These are phyloP conservation scores for Melastoma malabathricum DNA, from an alignment of 345 rosid species.

Conservation along the genomic window DNA sequence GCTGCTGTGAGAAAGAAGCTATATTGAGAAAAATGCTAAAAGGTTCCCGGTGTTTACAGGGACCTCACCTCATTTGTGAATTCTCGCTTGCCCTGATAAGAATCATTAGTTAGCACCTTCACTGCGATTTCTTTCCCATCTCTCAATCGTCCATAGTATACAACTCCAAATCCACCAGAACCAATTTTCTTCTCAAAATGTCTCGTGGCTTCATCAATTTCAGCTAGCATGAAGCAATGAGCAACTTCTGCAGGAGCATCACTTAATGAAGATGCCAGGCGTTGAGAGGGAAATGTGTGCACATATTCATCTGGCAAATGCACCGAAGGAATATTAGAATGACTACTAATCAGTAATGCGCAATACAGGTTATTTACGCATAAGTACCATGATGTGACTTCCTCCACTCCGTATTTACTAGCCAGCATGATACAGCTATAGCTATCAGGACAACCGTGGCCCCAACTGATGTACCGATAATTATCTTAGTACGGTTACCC, in stretches of 20 bases:
- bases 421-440: constrained; percentile 39
- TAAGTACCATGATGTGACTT: constrained; percentile 29
- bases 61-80: constrained; percentile 75
- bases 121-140: constrained; percentile 97
- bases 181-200: constrained; percentile 78
- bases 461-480: constrained; percentile 62
- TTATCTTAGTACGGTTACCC: constrained; percentile 31
- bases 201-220: constrained; percentile 74
- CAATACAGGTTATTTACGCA: neutral
- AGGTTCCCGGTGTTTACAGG: neutral
- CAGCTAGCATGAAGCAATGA: constrained; percentile 60
- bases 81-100: constrained; percentile 90
- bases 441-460: constrained; percentile 58
- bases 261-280: constrained; percentile 39
- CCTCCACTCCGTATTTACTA: constrained; percentile 44
- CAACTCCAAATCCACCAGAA: constrained; percentile 95
- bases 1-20: no score
- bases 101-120: constrained; percentile 62
- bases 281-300: constrained; percentile 37
- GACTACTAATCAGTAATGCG: neutral
- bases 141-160: constrained; percentile 66
- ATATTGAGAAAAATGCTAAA: neutral
- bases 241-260: constrained; percentile 68
- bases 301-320: constrained; percentile 26
- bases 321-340: constrained; percentile 8